A percentile compares a stretch with the other conserved stretches of the same genome.
Conservation (phyloP, 1,139 yeast genomes). For the Yamadazyma trypodendri region DNA sequence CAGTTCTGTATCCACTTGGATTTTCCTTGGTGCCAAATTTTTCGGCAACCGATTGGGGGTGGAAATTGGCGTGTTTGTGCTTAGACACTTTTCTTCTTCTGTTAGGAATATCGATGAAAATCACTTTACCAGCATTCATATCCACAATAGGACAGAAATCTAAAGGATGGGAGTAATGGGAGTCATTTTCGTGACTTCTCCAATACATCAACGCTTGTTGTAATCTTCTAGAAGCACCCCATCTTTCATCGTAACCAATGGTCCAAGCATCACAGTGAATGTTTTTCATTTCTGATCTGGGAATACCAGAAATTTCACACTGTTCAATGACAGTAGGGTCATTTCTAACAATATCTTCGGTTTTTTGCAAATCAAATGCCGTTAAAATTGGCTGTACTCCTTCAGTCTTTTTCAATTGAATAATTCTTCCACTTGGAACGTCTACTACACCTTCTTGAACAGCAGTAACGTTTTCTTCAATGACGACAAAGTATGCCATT, state of each 20-base stretch:
- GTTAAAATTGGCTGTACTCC: slow-evolving; percentile 77
- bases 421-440: slow-evolving; percentile 45
- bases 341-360: slow-evolving; percentile 63
- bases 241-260: slow-evolving; percentile 80
- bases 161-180: slow-evolving; percentile 80
- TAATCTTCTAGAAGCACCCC: slow-evolving; percentile 73
- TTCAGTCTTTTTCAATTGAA: slow-evolving; percentile 47
- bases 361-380: slow-evolving; percentile 60
- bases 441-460: slow-evolving; percentile 71
- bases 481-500: slow-evolving; percentile 62
- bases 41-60: slow-evolving; percentile 60
- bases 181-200: slow-evolving; percentile 75
- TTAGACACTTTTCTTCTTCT: slow-evolving; percentile 72
- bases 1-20: slow-evolving; percentile 57
- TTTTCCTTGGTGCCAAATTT: slow-evolving; percentile 53
- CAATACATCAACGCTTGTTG: slow-evolving; percentile 82
- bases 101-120: slow-evolving; percentile 71
- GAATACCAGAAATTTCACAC: slow-evolving; percentile 67
- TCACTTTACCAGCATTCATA: slow-evolving; percentile 65
- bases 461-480: slow-evolving; percentile 60
- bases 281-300: slow-evolving; percentile 63
- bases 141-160: slow-evolving; percentile 84
- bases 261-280: slow-evolving; percentile 87
- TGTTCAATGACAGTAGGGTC: slow-evolving; percentile 74
- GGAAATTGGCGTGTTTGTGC: slow-evolving; percentile 66